Evolutionary conservation across 805 yeast genomes (phyloP), one percentile per base, ranked within the genome.

Genomic region (Candida railenensis): DNA sequence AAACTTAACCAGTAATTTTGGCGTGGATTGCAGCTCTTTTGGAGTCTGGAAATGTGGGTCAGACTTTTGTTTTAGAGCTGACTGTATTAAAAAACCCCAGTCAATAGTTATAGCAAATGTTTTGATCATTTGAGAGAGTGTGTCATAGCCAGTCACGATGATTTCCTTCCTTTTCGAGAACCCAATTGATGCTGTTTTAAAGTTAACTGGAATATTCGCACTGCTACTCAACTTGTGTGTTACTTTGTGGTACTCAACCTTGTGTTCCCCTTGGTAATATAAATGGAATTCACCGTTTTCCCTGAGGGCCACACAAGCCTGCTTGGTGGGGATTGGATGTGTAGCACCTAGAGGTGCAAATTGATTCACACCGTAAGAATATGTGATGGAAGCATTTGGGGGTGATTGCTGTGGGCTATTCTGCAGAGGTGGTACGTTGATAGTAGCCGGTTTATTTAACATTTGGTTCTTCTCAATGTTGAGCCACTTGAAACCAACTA

Each of bases 291-390:
- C 69, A 1, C 94, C 96, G 52, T 81, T 79, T 46, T 76, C 71
- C 38, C 92, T 72, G 34, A 87, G 67, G 1, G 81, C 82, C 20
- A 87, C 64, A 54, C 89, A 81, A 2, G 91, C 94, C 48, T 85
- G 85, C 52, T 84, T 85, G 3, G 84, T 73, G 14, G 76, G 62
- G 20, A 81, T 65, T 3, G 96, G 94, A 62, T 87, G 94, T 53
- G 80, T 66, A 0, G 82, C 77, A 4, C 89, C 87, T 46, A 69
- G 67, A 0, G 88, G 73, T 54, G 75, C 78, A 49, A 76, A 77
- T 57, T 82, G 89, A 41, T 72, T 74, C 0, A 84, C 82, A 2
- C 78, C 76, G 59, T 86, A 89, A 7, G 62, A 66, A 62, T 74
- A 83, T 30, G 61, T 48, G 22, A 54, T 42, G 16, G 48, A 63